Evolutionary conservation across 306 rosid genomes (phyloP).

Genomic region (Lablab purpureus): DNA sequence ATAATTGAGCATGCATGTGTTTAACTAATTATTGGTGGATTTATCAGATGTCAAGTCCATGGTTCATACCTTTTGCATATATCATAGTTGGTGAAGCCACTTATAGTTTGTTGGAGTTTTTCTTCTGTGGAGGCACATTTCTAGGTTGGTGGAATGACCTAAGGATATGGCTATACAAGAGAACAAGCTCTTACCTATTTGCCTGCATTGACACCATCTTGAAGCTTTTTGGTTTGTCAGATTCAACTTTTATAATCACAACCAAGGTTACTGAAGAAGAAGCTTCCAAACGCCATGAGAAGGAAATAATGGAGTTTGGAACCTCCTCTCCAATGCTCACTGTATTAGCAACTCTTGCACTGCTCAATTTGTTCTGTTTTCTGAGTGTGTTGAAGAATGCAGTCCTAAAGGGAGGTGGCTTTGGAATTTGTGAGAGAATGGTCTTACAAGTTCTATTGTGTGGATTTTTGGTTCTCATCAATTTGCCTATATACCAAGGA

Average conservation of each 20-base stretch:
- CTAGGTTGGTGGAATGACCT: constrained; percentile 91
- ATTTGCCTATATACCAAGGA: constrained; percentile 70
- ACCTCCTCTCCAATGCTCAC: constrained; percentile 74
- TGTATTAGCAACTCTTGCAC: constrained; percentile 63
- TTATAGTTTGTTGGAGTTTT: constrained; percentile 65
- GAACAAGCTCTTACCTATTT: constrained; percentile 74
- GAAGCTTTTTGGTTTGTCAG: constrained; percentile 56
- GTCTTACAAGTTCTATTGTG: constrained; percentile 63
- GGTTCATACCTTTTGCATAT: constrained; percentile 83
- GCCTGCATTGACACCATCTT: constrained; percentile 63
- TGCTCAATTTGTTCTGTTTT: constrained; percentile 72
- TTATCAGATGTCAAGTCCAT: constrained; percentile 71
- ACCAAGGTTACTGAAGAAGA: constrained; percentile 73
- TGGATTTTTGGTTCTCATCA: constrained; percentile 68
- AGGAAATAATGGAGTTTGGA: constrained; percentile 90
- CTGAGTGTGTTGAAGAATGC: constrained; percentile 51
- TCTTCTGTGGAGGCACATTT: constrained; percentile 68
- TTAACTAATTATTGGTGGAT: constrained; percentile 32
- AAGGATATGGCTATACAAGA: constrained; percentile 82
- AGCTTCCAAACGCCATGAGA: constrained; percentile 59
- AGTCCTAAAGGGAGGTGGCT: constrained; percentile 39
- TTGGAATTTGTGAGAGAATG: constrained; percentile 52
- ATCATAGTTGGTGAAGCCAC: constrained; percentile 55
- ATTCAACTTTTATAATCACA: constrained; percentile 66
- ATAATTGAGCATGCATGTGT: neutral